Evolutionary conservation across 2,329 filamentous ascomycete species (phyloP), one percentile per base, ranked within the genome.

Genomic region (Neopestalotiopsis sp.): DNA sequence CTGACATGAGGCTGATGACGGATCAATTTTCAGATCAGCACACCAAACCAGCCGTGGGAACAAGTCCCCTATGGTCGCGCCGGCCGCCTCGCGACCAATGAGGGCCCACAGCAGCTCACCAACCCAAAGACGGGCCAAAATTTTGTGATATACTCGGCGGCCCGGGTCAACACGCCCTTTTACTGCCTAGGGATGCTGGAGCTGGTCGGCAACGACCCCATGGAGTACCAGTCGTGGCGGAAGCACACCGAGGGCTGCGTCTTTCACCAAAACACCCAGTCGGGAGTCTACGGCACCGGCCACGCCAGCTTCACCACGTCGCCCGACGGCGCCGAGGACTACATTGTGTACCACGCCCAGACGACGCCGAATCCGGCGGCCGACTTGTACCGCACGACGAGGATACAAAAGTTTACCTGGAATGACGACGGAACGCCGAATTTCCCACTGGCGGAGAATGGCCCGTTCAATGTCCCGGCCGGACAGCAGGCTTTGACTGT

Each of bases 131-230:
- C 78, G 49, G 78, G 78, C 24, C 79, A 81, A 66, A 76, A 77
- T 66, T 79, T 81, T 57, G 74, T 80, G 32, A 75, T 80, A 20
- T 80, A 80, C 70, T 80, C 78, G 12, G 79, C 77, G 9, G 78
- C 79, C n/a, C 75, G 79, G 10, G 78, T 80, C 9, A 79, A 80
- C 67, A 81, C 78, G 7, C 79, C 78, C 2, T 80, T 76, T 70
- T 80, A 80, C 71, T 81, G 78, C 68, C 73, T 80, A 0, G 79
- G 78, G 0, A 75, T 79, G 76, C 74, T 81, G 4, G 78, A 81
- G 70, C 76, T 80, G 9, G 72, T 78, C 0, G 78, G 78, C 5
- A 76, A 78, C 60, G 78, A 81, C 69, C 78, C 78, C 6, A 79
- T 80, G 78, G 70, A 80, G 69, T 78, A 79, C 45, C 75, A 76